Base-by-base conservation (phyloP, 2,329 filamentous ascomycete genomes). In the Monilinia fructicola region DNA sequence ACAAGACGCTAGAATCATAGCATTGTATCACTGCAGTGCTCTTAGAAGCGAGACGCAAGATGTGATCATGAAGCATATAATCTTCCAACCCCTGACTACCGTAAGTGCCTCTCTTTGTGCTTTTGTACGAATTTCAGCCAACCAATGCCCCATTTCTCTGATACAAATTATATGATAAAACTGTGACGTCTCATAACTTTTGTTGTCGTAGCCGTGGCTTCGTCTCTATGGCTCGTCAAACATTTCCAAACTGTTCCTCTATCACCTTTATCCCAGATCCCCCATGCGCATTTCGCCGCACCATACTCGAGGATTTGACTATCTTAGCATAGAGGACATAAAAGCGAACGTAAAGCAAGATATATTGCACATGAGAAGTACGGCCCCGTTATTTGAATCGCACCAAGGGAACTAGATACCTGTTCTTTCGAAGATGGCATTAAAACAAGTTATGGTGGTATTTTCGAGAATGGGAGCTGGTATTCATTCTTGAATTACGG, bases 401-500 rank as follows among this genome's bases (percentile, higher is more conserved):
- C 26, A 3, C 23, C 53, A 16, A 38, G 21, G 18, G 65, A 63
- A 38, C 5, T 58, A 11, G 40, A n/a, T n/a, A 18, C 64, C 9
- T 53, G 58, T 26, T 50, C 18, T 38, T 12, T 55, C 11, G 53
- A 67, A 52, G 59, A 21, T 46, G 65, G 44, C 11, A 23, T 67
- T 12, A 26, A 35, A 18, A 64, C 52, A 3, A 2, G 53, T 3
- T 64, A 64, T 56, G 50, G 31, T 10, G 44, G 53, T 40, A 21
- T 12, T 14, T 58, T 42, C 18, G 59, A 67, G 14, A 64, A 63
- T 18, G 28, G 26, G 35, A 35, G 46, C 9, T 55, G 52, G 23
- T 67, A 67, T 53, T 38, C 31, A 7, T 44, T 60, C 16, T 44
- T 31, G 16, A 53, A 65, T 53, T 59, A 53, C 54, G 46, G 42